Evolutionary conservation across 2,329 filamentous ascomycete genomes (phyloP).

Genomic region (Microdochium trichocladiopsis): DNA sequence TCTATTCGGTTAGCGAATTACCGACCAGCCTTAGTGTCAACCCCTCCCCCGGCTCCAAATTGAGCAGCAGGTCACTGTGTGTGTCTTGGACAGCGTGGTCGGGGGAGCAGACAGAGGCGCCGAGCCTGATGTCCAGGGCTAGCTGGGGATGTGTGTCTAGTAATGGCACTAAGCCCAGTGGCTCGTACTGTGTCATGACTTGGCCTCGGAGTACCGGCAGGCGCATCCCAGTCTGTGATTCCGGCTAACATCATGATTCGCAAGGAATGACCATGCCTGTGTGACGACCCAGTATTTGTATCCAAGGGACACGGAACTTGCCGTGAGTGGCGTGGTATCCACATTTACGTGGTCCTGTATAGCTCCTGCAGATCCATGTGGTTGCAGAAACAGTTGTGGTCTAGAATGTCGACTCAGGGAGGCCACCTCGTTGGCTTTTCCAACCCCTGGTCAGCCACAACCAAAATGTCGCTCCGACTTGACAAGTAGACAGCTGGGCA

Average conservation of each 20-base stretch:
- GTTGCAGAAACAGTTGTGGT: neutral
- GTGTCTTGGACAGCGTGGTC: neutral
- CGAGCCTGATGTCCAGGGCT: neutral
- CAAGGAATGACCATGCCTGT: neutral
- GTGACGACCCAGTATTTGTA: neutral
- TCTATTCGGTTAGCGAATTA: neutral
- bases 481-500: too few species aligned
- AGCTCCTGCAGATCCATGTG: neutral
- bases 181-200: neutral
- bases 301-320: neutral
- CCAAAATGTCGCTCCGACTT: too few species aligned
- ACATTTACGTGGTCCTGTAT: neutral
- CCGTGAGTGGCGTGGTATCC: neutral
- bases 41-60: neutral
- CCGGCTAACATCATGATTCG: too few species aligned
- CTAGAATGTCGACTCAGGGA: neutral
- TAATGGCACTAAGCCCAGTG: neutral
- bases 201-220: neutral
- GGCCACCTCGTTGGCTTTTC: too few species aligned
- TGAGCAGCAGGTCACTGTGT: neutral
- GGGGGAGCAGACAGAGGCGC: neutral
- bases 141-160: neutral
- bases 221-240: neutral
- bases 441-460: too few species aligned
- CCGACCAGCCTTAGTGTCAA: neutral